Evolutionary conservation across 805 yeast species (phyloP).

Genomic region (Wickerhamomyces canadensis): DNA sequence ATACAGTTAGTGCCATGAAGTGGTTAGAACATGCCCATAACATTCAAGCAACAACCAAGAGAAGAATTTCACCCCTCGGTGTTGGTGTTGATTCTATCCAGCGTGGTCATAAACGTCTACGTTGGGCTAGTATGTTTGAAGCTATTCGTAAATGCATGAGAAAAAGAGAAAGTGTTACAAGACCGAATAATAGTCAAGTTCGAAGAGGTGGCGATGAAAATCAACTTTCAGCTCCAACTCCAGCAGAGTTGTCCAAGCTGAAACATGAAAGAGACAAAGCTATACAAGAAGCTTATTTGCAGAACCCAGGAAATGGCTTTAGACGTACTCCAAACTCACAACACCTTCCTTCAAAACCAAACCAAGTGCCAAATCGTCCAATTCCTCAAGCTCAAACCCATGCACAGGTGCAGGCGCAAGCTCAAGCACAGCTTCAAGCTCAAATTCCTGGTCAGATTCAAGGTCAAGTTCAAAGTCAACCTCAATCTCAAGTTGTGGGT

Average conservation of each 20-base stretch:
- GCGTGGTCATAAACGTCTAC: conserved; percentile 81
- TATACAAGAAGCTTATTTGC: conserved; percentile 65
- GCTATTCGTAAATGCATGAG: conserved; percentile 87
- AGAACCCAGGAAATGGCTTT: conserved; percentile 25
- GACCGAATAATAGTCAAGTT: conserved; percentile 45
- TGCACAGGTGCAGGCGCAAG: background rate
- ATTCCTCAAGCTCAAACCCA: background rate
- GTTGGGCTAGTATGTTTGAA: conserved; percentile 98
- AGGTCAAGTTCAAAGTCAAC: conserved; percentile 1
- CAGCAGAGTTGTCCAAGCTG: conserved; percentile 76
- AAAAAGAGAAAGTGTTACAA: conserved; percentile 74
- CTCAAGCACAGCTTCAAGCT: conserved; percentile 31
- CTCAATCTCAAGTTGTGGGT: conserved; percentile 1
- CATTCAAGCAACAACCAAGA: conserved; percentile 80
- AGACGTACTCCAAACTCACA: conserved; percentile 6
- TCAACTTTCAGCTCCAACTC: conserved; percentile 59
- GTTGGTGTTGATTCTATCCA: conserved; percentile 92
- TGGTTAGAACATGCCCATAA: conserved; percentile 92
- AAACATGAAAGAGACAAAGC: conserved; percentile 85
- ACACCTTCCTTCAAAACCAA: background rate
- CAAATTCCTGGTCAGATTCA: conserved; percentile 3
- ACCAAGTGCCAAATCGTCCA: background rate
- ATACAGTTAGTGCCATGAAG: conserved; percentile 76
- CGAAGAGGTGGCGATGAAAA: conserved; percentile 36
- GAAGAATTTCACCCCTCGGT: conserved; percentile 87